Base-by-base conservation (phyloP, 192 early-diverging fungal species). In the Fimicolochytrium jonesii region DNA sequence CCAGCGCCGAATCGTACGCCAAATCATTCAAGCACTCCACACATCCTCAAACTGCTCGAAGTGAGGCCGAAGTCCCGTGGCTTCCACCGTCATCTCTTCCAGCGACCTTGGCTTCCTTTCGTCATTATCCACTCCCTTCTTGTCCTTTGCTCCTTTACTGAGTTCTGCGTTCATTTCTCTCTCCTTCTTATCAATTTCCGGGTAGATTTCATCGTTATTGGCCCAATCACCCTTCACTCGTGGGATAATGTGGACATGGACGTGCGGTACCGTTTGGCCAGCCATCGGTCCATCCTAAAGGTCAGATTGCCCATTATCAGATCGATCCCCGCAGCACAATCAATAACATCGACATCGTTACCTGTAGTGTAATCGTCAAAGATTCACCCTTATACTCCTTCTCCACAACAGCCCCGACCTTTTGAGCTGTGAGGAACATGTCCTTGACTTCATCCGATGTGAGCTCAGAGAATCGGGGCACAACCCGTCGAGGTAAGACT, bases 171-270 rank as follows among this genome's bases (percentile, higher is more conserved):
- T 62, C n/a, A 76, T 23, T 23, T 77, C 54, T 49, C 67, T 52
- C 37, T 84, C 67, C 48, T 78, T 77, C 7, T 58, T 64, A 35
- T 92, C 77, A 43, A 95, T 83, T 22, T 85, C 91, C 22, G 73
- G 70, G 56, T 95, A 94, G 37, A 95, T 87, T 35, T 93, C 90
- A 69, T 98, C 92, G 56, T 95, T 95, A 55, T 88, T 77, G 11
- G 75, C 73, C 75, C 79, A 94, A 63, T 98, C 92, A 26, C 88
- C 88, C 17, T 70, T 61, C 32, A 69, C 75, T 9, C 95, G 81
- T 35, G 95, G 93, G 37, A 98, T 91, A 26, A 98, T 61, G 70
- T 98, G 95, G 28, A 95, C 69, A 58, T 98, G 95, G 6, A 89
- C 87, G 71, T 98, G 95, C 9, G 88, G 81, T 4, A 98, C 92